A percentile compares a stretch with the other conserved stretches of the same genome.
Conservation (phyloP, 164 flowering plant genomes). For the Sedum album region DNA sequence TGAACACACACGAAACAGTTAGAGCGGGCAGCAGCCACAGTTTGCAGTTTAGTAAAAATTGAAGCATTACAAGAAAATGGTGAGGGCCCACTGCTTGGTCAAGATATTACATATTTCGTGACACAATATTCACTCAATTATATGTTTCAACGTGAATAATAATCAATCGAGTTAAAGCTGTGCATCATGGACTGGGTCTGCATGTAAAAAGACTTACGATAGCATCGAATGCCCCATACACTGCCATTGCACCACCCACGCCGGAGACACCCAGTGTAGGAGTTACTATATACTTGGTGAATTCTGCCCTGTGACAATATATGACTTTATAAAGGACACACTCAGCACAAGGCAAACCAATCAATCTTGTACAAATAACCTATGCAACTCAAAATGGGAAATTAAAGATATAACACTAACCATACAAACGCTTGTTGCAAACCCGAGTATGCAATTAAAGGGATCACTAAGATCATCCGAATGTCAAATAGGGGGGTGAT, state of each 20-base stretch:
- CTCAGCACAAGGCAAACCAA: neutral
- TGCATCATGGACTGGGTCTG: too few relatives aligned
- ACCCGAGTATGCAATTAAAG: slow-evolving; percentile 90
- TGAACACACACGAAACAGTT: neutral
- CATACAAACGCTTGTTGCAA: slow-evolving; percentile 95
- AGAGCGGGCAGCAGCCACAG: neutral
- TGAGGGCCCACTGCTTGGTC: neutral
- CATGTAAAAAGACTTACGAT: too few relatives aligned
- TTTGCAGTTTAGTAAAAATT: neutral
- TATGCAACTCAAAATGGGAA: neutral
- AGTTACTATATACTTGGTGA: slow-evolving; percentile 59
- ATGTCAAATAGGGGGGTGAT: slow-evolving; percentile 48
- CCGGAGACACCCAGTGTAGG: slow-evolving; percentile 86
- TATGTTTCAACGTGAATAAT: neutral
- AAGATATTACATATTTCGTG: neutral
- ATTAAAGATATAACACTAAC: slow-evolving; percentile 25
- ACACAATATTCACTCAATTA: neutral
- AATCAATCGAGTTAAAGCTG: neutral
- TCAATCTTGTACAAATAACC: neutral
- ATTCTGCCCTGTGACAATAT: slow-evolving; percentile 60
- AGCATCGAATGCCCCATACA: slow-evolving; percentile 88
- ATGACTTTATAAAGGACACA: neutral
- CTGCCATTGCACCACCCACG: slow-evolving; percentile 90
- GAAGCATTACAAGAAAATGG: neutral
- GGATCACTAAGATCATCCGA: slow-evolving; percentile 69